Base-by-base conservation (phyloP, 805 yeast species). In the Saccharomyces paradoxus region DNA sequence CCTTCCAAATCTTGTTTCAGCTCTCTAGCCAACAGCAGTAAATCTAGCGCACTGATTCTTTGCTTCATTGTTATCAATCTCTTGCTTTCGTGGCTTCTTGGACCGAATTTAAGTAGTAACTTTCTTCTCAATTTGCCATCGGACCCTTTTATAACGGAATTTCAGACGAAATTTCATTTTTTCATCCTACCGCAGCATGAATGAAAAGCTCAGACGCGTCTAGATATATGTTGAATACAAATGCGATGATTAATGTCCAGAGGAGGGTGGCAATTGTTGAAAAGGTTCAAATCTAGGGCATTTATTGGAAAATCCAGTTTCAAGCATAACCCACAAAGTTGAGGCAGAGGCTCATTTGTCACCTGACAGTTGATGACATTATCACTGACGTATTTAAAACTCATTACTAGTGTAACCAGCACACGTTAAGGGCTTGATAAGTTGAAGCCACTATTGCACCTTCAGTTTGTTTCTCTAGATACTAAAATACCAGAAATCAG, bases 11-110 rank as follows among this genome's bases (percentile, higher is more conserved):
- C 72, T 7, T 71, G 63, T 52, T 77, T 77, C 48, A 91, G 77
- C 69, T 92, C 98, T 22, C 77, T 71, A 1, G 85, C 76, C 29
- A 91, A 71, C 52, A 89, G 74, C 66, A 83, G 85, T 48, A 92
- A 77, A 69, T 92, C 98, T 55, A 92, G 74, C 1, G 96, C 84
- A 5, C 91, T 84, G 54, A 90, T 81, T 72, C 97, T 79, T 78
- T 92, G 97, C 84, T 91, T 70, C 74, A 70, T 70, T 29, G 13
- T 10, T 17, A 17, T 22, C 13, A 9, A 37, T 6, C 12, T 17
- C 17, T 5, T 37, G 22, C 24, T 17, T 37, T 9, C 44, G 13
- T 37, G 10, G 24, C 22, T n/a, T 37, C 44, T n/a, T 17, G 10
- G 12, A 10, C 12, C 17, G 22, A 17, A 37, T 13, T 7, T n/a